Percentiles rank a stretch among this genome's conserved stretches.
Evolutionary conservation across 2,329 filamentous ascomycete genomes (phyloP).

Genomic region (Curvularia verruculosa): DNA sequence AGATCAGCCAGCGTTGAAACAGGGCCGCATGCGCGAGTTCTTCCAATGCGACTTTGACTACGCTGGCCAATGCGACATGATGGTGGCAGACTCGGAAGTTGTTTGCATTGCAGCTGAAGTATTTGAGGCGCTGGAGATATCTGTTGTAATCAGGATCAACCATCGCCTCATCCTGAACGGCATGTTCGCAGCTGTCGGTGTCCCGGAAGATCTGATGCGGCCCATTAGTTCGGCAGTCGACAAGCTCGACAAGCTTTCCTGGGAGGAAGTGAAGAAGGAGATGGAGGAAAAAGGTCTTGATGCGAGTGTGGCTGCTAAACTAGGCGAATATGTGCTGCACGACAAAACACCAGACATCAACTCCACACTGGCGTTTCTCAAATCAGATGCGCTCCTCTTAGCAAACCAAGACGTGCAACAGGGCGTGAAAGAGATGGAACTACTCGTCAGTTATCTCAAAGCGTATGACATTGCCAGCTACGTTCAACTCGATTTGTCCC

Average conservation of each 20-base stretch:
- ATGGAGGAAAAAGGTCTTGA: conserved; percentile 88
- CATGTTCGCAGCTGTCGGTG: conserved; percentile 84
- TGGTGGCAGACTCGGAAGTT: conserved; percentile 89
- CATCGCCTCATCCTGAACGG: conserved; percentile 90
- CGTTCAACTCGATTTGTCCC: conserved; percentile 82
- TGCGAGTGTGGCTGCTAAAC: conserved; percentile 77
- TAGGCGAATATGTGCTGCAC: conserved; percentile 78
- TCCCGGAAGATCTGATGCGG: conserved; percentile 80
- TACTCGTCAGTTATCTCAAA: conserved; percentile 79
- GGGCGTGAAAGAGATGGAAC: conserved; percentile 76
- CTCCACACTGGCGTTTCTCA: conserved; percentile 54
- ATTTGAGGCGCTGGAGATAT: conserved; percentile 76
- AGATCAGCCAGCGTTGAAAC: conserved; percentile 77
- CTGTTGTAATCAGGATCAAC: conserved; percentile 84
- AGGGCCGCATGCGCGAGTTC: conserved; percentile 91
- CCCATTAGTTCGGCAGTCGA: conserved; percentile 88
- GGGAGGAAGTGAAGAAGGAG: conserved; percentile 83
- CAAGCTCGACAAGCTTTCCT: conserved; percentile 87
- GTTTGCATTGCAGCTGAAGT: conserved; percentile 80
- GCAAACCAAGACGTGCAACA: conserved; percentile 76
- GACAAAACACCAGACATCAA: conserved; percentile 67
- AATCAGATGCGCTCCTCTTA: conserved; percentile 67
- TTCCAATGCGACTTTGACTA: conserved; percentile 97
- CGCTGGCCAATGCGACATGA: conserved; percentile 81
- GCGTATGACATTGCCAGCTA: conserved; percentile 71